Evolutionary conservation across 176 grass and related monocot species (phyloP).

Genomic region (Pontederia crassipes): DNA sequence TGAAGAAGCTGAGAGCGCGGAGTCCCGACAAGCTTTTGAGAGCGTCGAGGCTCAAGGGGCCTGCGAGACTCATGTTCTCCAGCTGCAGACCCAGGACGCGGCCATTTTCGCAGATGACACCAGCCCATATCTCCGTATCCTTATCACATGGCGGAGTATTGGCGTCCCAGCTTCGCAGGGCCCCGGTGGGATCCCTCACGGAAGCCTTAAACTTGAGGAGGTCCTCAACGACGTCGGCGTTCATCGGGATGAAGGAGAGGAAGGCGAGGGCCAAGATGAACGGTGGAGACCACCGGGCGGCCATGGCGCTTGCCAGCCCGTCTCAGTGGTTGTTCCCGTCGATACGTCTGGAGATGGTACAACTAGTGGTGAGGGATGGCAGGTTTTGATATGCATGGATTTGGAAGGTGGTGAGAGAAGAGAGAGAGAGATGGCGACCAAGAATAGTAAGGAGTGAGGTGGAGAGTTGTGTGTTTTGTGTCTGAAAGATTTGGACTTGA

Average conservation of each 20-base stretch:
- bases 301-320: conserved; percentile 1
- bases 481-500: not conserved
- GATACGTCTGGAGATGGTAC: not conserved
- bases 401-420: conserved; percentile 10
- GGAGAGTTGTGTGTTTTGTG: not conserved
- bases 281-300: not conserved
- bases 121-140: conserved; percentile 29
- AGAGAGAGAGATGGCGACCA: not conserved
- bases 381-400: not conserved
- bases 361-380: not conserved
- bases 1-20: conserved; percentile 57
- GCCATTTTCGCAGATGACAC: conserved; percentile 50
- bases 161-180: conserved; percentile 41
- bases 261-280: not conserved
- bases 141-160: conserved; percentile 39
- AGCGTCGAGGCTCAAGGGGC: conserved; percentile 31
- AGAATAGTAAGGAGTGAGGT: not conserved
- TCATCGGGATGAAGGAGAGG: not conserved
- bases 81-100: conserved; percentile 57
- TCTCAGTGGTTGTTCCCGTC: not conserved
- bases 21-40: conserved; percentile 30
- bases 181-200: conserved; percentile 18
- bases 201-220: conserved; percentile 59
- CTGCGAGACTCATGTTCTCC: conserved; percentile 55
- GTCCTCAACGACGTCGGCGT: conserved; percentile 18